phyloP scores from a whole-genome alignment of 495 filamentous ascomycete species.

The Penicillium paxilli region DNA sequence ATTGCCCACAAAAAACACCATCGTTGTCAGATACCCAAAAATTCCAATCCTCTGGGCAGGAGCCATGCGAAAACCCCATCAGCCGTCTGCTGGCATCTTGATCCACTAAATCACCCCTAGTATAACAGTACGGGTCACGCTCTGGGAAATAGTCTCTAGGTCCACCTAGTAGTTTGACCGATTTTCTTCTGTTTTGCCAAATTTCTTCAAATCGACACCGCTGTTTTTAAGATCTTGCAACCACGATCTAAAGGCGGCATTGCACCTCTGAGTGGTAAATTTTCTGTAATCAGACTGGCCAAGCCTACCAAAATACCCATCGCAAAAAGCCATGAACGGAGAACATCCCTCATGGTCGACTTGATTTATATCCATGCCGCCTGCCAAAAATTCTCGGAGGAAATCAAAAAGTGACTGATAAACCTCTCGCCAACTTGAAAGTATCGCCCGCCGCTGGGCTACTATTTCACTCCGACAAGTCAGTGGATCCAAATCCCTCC shows the following conservation, averaged over 20 bases:
- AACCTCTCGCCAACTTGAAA: too few relatives aligned
- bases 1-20: background rate
- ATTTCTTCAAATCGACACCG: background rate
- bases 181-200: background rate
- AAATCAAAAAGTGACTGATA: too few relatives aligned
- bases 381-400: too few relatives aligned
- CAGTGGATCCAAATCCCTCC: too few relatives aligned
- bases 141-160: background rate
- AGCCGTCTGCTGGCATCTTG: too few relatives aligned
- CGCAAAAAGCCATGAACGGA: background rate
- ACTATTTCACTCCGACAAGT: too few relatives aligned
- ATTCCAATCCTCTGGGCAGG: slow-evolving; percentile 1
- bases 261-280: too few relatives aligned
- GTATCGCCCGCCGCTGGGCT: too few relatives aligned
- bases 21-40: background rate
- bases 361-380: background rate
- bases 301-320: background rate
- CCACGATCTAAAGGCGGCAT: background rate
- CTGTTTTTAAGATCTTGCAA: background rate
- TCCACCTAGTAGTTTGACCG: background rate
- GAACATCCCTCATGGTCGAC: background rate
- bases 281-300: background rate
- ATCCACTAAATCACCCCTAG: background rate
- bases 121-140: too few relatives aligned
- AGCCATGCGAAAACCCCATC: slow-evolving; percentile 4